Evolutionary conservation across 495 filamentous ascomycete genomes (phyloP), one percentile per base, ranked within the genome.

Genomic region (Podospora appendiculata): DNA sequence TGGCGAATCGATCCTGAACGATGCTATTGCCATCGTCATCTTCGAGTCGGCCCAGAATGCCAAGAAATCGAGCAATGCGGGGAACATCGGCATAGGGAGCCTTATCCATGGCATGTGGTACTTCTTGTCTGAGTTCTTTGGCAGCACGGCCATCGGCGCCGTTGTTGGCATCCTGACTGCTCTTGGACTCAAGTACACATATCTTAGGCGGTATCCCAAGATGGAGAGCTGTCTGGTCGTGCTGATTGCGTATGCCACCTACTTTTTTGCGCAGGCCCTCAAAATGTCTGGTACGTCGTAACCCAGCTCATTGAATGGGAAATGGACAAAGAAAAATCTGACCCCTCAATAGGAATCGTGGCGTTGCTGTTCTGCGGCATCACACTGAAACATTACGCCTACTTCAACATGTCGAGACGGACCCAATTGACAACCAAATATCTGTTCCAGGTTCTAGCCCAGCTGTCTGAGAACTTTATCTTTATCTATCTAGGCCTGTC

Each of bases 351-450:
- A 97, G 92, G 93, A 52, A 98, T 98, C 59, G 93, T 98, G 49
- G 93, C 93, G 14, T 79, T 98, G 51, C 74, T 98, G 10, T 97
- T 98, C 73, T 97, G 94, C 67, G 93, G 93, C 33, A 98, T 98
- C 54, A 96, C 93, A 8, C 77, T 98, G 35, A 98, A 98, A 67
- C 93, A 98, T 66, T 97, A 98, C 62, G 93, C 93, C 41, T 98
- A 98, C 74, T 96, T 96, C 75, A 98, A 98, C 72, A 98, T 98
- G 93, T 98, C 93, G 32, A 85, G 93, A 41, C 86, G 93, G 41
- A 96, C 94, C 17, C 93, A 98, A 63, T 80, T 98, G 59, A 96
- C 93, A 14, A 98, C 94, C 49, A 98, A 98, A 67, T 98, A 95
- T 71, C 79, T 96, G 25, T 98, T 98, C 73, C 88, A 93, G 68